Evolutionary conservation across 2,329 filamentous ascomycete genomes (phyloP).

Genomic region (Ambrosiella xylebori): DNA sequence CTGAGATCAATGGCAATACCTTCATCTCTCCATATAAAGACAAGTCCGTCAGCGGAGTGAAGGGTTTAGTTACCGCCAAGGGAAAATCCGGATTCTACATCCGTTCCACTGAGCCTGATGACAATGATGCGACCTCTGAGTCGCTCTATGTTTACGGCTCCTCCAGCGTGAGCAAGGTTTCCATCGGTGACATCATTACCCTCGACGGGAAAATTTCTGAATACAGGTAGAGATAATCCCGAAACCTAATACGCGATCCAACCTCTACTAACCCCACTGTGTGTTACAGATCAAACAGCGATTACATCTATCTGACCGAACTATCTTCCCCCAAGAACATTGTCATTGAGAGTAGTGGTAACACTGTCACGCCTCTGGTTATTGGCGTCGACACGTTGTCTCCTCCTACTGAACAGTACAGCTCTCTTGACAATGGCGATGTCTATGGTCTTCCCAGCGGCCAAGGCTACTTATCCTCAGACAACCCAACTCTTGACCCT

Average conservation of each 20-base stretch:
- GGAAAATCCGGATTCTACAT: constrained; percentile 46
- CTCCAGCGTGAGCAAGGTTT: constrained; percentile 31
- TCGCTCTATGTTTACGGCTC: constrained; percentile 47
- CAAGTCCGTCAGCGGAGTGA: constrained; percentile 38
- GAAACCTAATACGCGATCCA: constrained; percentile 14
- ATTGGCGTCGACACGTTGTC: constrained; percentile 38
- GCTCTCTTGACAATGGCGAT: constrained; percentile 44
- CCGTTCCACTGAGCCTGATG: constrained; percentile 39
- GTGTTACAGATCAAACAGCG: constrained; percentile 28
- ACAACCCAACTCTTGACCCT: constrained; percentile 45
- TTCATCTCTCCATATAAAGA: constrained; percentile 45
- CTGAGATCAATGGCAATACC: constrained; percentile 47
- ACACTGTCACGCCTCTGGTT: constrained; percentile 37
- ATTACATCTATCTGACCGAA: constrained; percentile 48
- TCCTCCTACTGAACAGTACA: constrained; percentile 46
- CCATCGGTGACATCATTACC: constrained; percentile 44
- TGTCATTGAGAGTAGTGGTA: constrained; percentile 33
- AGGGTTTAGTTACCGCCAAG: constrained; percentile 48
- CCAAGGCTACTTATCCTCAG: constrained; percentile 34
- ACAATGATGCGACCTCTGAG: constrained; percentile 41
- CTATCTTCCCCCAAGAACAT: constrained; percentile 38
- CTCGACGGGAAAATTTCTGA: constrained; percentile 44
- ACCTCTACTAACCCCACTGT: constrained; percentile 8
- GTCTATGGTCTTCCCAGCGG: constrained; percentile 50
- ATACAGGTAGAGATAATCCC: constrained; percentile 25